phyloP scores from a whole-genome alignment of 2,329 filamentous ascomycete species.

The Paecilomyces variotii region DNA sequence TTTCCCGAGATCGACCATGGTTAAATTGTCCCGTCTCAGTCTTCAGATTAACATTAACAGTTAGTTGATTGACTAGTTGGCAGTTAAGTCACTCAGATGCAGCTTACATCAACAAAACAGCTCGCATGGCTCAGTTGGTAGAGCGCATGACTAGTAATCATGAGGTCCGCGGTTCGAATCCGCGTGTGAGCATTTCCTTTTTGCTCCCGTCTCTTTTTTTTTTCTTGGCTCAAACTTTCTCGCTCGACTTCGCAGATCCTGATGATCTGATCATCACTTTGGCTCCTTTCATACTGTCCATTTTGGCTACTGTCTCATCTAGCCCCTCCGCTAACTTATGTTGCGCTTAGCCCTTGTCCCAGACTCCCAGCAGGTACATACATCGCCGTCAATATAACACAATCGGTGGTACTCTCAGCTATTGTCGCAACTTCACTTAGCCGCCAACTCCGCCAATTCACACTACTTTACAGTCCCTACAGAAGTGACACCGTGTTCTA shows the following conservation, averaged over 20 bases:
- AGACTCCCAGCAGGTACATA: background rate
- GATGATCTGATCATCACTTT: background rate
- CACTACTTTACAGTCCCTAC: background rate
- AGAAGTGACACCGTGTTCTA: no score
- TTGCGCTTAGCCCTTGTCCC: background rate
- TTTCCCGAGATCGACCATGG: background rate
- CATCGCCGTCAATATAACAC: background rate
- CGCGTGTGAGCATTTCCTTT: constrained; percentile 21
- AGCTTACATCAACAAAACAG: background rate
- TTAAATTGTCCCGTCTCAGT: background rate
- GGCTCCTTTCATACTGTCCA: background rate
- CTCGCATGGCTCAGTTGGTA: constrained; percentile 28
- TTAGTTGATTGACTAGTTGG: no score
- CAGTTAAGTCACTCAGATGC: background rate
- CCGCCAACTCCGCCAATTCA: background rate
- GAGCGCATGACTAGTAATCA: constrained; percentile 32
- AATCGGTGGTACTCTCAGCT: background rate
- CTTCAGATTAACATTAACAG: no score
- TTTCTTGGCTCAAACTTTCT: background rate
- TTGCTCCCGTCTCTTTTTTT: background rate
- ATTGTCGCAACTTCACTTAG: background rate
- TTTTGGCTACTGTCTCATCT: background rate
- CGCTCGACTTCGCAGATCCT: background rate
- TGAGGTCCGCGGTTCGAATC: constrained; percentile 30
- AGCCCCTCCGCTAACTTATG: no score